Conservation (phyloP, 2,329 filamentous ascomycete species). For the Exutisphaerella laricina region DNA sequence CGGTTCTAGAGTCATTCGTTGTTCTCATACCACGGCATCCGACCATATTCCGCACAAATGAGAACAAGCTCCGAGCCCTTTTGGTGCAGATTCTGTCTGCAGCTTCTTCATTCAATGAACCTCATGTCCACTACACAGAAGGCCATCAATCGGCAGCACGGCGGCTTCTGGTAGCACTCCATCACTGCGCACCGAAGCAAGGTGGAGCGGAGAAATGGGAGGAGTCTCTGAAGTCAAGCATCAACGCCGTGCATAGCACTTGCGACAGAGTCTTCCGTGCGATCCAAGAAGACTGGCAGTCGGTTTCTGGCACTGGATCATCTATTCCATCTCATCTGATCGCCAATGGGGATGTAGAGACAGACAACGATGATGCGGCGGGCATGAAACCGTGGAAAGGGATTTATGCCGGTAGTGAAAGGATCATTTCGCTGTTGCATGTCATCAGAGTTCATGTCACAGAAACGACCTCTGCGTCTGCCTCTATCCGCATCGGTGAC, state of each 20-base stretch:
- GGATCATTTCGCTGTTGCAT: conserved; percentile 60
- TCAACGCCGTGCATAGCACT: conserved; percentile 63
- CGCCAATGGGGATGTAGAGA: conserved; percentile 18
- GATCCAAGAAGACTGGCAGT: conserved; percentile 76
- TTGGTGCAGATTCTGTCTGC: conserved; percentile 22
- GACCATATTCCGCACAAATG: conserved; percentile 73
- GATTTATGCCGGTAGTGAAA: conserved; percentile 65
- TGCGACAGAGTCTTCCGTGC: conserved; percentile 73
- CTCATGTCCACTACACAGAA: conserved; percentile 17
- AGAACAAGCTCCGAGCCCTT: conserved; percentile 52
- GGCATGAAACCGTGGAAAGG: conserved; percentile 67
- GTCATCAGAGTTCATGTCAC: conserved; percentile 60
- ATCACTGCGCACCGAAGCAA: conserved; percentile 76
- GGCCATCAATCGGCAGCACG: conserved; percentile 48
- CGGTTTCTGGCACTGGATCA: conserved; percentile 45
- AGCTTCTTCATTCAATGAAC: conserved; percentile 38
- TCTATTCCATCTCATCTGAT: conserved; percentile 15
- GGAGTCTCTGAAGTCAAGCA: conserved; percentile 51
- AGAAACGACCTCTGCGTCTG: conserved; percentile 57
- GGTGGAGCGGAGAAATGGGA: conserved; percentile 73
- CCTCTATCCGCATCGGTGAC: conserved; percentile 61
- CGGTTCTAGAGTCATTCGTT: conserved; percentile 64
- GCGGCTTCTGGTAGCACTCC: conserved; percentile 63
- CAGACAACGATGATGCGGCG: conserved; percentile 29
- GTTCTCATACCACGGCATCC: conserved; percentile 73